Evolutionary conservation across 2,329 filamentous ascomycete genomes (phyloP).

Genomic region (Trichoderma pleuroti): DNA sequence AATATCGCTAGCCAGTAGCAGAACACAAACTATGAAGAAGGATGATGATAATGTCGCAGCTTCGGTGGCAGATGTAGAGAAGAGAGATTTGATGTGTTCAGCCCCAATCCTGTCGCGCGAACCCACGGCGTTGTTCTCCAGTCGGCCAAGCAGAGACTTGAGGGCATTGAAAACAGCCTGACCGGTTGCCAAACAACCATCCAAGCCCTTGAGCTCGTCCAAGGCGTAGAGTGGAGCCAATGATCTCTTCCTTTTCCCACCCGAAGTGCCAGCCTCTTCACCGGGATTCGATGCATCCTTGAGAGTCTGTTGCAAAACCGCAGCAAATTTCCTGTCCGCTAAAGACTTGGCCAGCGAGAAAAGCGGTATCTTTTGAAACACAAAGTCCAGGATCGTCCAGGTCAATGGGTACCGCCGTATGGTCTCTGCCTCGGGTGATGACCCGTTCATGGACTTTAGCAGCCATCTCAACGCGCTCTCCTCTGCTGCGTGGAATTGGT

Average conservation of each 20-base stretch:
- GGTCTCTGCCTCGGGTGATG: conserved; percentile 46
- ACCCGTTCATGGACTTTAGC: conserved; percentile 56
- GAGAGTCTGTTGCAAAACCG: conserved; percentile 62
- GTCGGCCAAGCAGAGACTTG: conserved; percentile 43
- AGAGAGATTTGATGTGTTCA: conserved; percentile 57
- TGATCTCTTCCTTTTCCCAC: conserved; percentile 46
- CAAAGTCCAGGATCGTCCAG: conserved; percentile 59
- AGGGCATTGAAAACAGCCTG: conserved; percentile 48
- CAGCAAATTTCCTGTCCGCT: conserved; percentile 64
- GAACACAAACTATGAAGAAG: conserved; percentile 44
- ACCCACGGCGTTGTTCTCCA: conserved; percentile 36
- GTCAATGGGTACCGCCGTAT: conserved; percentile 54
- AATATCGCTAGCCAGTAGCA: conserved; percentile 34
- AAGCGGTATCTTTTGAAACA: conserved; percentile 63
- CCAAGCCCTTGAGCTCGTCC: conserved; percentile 36
- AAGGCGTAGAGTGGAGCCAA: conserved; percentile 38
- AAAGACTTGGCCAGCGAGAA: conserved; percentile 69
- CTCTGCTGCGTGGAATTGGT: conserved; percentile 51
- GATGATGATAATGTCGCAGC: conserved; percentile 44
- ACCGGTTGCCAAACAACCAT: conserved; percentile 45
- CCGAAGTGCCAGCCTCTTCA: conserved; percentile 21
- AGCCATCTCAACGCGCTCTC: conserved; percentile 61
- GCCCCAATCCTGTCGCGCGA: conserved; percentile 50
- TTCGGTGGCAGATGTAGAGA: conserved; percentile 48
- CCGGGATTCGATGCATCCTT: conserved; percentile 49